These are phyloP conservation scores for Fusarium liriodendri DNA, from an alignment of 2,329 filamentous ascomycete species.

Conservation along the genomic window DNA sequence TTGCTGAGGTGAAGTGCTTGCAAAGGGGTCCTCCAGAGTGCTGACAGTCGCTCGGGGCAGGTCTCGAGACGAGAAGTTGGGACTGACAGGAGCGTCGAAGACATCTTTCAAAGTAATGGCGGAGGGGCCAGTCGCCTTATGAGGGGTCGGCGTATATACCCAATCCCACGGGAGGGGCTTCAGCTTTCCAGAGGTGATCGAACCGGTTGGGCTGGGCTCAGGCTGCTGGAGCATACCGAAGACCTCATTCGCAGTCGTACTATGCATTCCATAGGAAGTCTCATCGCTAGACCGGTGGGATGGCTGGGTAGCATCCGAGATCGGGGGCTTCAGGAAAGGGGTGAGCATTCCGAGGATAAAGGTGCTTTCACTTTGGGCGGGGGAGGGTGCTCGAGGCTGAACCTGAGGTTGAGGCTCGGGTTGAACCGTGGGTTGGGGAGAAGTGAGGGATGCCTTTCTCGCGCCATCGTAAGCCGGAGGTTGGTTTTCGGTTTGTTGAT, in stretches of 20 bases:
- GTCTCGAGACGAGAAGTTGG: constrained; percentile 37
- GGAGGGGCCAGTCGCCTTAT: constrained; percentile 34
- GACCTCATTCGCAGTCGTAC: constrained; percentile 61
- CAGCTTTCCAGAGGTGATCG: constrained; percentile 48
- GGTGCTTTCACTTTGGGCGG: constrained; percentile 50
- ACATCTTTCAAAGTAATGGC: constrained; percentile 39
- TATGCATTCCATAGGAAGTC: constrained; percentile 67
- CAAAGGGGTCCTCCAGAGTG: constrained; percentile 48
- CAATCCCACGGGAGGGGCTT: constrained; percentile 63
- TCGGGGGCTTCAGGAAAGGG: constrained; percentile 59
- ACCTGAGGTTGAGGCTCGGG: constrained; percentile 1
- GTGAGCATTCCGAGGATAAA: constrained; percentile 60
- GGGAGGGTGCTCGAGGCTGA: constrained; percentile 21
- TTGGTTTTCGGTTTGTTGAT: constrained; percentile 13
- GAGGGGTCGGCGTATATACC: constrained; percentile 54
- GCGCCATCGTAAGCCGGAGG: constrained; percentile 2
- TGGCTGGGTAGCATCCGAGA: constrained; percentile 51
- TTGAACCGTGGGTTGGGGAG: constrained; percentile 2
- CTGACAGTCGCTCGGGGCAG: constrained; percentile 12
- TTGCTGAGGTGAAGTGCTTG: constrained; percentile 39
- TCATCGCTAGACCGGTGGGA: constrained; percentile 51
- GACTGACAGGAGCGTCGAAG: constrained; percentile 42
- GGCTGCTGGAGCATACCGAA: constrained; percentile 55
- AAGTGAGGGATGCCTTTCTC: constrained; percentile 8
- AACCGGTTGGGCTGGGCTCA: constrained; percentile 45